A percentile compares a stretch with the other conserved stretches of the same genome.
Conservation (phyloP, 2,329 filamentous ascomycete species). For the Xylaria sp. region DNA sequence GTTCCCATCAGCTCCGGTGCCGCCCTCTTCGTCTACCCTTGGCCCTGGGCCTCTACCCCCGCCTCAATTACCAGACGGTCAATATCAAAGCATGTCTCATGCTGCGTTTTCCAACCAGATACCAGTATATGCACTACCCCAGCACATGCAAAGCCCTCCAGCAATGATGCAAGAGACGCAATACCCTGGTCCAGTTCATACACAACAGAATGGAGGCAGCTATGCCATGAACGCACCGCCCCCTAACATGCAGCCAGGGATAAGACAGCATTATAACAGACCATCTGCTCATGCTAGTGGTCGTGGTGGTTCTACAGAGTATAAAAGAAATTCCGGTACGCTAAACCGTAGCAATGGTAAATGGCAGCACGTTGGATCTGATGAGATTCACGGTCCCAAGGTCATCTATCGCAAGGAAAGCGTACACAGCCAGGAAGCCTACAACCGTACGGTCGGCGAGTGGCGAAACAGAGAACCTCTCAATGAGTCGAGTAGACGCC, state of each 20-base stretch:
- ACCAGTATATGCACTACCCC: constrained; percentile 11
- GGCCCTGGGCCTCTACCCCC: neutral
- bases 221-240: neutral
- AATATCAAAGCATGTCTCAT: constrained; percentile 4
- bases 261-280: neutral
- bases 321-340: constrained; percentile 4
- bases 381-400: constrained; percentile 40
- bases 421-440: neutral
- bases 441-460: neutral
- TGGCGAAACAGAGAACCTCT: constrained; percentile 1
- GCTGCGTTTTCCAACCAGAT: constrained; percentile 26
- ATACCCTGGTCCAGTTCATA: neutral
- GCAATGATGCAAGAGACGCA: constrained; percentile 11
- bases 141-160: constrained; percentile 1
- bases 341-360: constrained; percentile 9
- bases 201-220: neutral
- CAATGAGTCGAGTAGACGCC: neutral
- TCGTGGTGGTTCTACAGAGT: neutral
- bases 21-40: too few species aligned
- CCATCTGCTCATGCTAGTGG: neutral
- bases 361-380: constrained; percentile 32
- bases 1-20: neutral
- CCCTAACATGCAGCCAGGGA: neutral
- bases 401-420: constrained; percentile 33
- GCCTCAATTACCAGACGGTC: neutral